These are phyloP conservation scores for Neltuma alba DNA, from an alignment of 306 rosid genomes.

Conservation along the genomic window DNA sequence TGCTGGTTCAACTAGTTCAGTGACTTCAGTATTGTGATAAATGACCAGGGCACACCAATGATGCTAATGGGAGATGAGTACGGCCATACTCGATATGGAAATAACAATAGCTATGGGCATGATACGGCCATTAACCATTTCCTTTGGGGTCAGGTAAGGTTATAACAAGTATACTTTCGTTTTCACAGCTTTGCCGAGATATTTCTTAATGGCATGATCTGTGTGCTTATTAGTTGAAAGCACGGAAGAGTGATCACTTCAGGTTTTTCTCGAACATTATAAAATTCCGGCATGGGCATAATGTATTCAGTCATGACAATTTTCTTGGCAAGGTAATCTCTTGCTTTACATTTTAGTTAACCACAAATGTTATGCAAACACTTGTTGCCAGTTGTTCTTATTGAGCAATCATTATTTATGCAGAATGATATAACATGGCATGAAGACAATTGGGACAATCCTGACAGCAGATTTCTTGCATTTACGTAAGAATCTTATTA, in stretches of 20 bases:
- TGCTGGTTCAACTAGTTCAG: slow-evolving; percentile 27
- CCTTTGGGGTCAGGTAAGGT: slow-evolving; percentile 76
- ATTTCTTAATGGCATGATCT: slow-evolving; percentile 18
- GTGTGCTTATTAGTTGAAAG: slow-evolving; percentile 62
- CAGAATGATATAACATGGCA: slow-evolving; percentile 95
- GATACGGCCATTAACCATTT: slow-evolving; percentile 78
- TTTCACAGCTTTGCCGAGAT: slow-evolving; percentile 32
- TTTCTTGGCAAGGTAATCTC: slow-evolving; percentile 70
- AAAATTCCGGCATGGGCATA: slow-evolving; percentile 64
- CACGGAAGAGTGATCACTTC: slow-evolving; percentile 65
- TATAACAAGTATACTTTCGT: slow-evolving; percentile 1
- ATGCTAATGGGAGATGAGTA: slow-evolving; percentile 99
- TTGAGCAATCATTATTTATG: slow-evolving; percentile 30
- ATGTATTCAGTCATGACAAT: slow-evolving; percentile 58
- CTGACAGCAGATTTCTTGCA: slow-evolving; percentile 88
- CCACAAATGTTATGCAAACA: slow-evolving; percentile 7
- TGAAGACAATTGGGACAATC: slow-evolving; percentile 83
- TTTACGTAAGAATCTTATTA: slow-evolving; percentile 71
- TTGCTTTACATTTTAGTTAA: slow-evolving; percentile 26
- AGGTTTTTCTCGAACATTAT: slow-evolving; percentile 80
- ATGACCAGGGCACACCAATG: slow-evolving; percentile 90
- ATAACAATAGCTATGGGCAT: slow-evolving; percentile 96
- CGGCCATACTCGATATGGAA: slow-evolving; percentile 88
- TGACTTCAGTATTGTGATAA: slow-evolving; percentile 36
- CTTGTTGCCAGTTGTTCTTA: slow-evolving; percentile 29